Evolutionary conservation across 768 basidiomycete genomes (phyloP), one percentile per base, ranked within the genome.

Genomic region (button mushroom (Agaricus bisporus)): DNA sequence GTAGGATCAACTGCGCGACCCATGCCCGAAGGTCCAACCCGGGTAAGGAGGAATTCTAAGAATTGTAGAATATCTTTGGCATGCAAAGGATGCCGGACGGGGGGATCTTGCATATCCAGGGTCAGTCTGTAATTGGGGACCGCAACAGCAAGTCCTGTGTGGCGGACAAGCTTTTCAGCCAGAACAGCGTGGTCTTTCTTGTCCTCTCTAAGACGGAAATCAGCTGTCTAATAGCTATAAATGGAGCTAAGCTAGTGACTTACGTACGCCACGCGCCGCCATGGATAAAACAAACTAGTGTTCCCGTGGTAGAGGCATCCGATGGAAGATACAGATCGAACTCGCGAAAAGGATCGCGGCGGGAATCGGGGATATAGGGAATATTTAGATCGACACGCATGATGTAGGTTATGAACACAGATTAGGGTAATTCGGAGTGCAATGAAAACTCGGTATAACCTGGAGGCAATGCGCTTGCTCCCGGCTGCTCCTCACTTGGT

Each of bases 231-330:
- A 47, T 22, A 22, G 22, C 22, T 22, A 22, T 4, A 9, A 29
- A 12, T 6, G 14, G 39, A 49, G 51, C 15, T 29, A 37, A 37
- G 45, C 56, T 52, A 2, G 47, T 14, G 32, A 57, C 85, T 73
- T 63, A 89, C 89, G 81, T 66, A 61, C 81, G 73, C 91, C 91
- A 93, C 20, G 90, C 91, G 32, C 91, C 91, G 28, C 91, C 91
- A 59, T 91, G 91, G 26, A 91, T 70, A 61, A 90, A 91, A 61
- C 81, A 81, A 37, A 91, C 62, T 41, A 90, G 65, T n/a, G 77
- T 73, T 1, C 63, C 60, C 4, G 42, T 54, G 53, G 32, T 44
- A 35, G 22, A 43, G 8, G 17, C 18, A 25, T 37, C 20, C 38
- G 56, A 54, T 15, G 77, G 71, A 29, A 73, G 47, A 68, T 81